phyloP scores from a whole-genome alignment of 768 basidiomycete species.

The Pulveroboletus sp. region DNA sequence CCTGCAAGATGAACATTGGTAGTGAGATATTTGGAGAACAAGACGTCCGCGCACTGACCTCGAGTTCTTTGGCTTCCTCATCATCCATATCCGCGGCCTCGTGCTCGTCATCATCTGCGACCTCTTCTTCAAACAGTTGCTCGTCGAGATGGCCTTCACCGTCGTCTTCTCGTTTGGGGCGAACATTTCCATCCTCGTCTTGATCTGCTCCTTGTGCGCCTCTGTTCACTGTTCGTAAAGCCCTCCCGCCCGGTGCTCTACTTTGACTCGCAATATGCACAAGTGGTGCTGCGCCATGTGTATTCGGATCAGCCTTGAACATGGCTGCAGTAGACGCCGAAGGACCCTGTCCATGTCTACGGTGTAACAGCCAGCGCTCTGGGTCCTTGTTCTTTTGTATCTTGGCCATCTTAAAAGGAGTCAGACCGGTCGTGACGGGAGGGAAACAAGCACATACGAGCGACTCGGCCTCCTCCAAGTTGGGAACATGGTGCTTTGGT shows the following conservation, averaged over 20 bases:
- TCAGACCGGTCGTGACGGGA: neutral
- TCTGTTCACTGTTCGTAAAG: slow-evolving; percentile 65
- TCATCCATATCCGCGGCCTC: slow-evolving; percentile 72
- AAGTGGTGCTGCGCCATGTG: slow-evolving; percentile 43
- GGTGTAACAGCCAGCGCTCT: slow-evolving; percentile 65
- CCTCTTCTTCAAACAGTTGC: slow-evolving; percentile 77
- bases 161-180: slow-evolving; percentile 59
- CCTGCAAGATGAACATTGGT: slow-evolving; percentile 40
- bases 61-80: slow-evolving; percentile 80
- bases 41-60: slow-evolving; percentile 44
- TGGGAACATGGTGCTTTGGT: slow-evolving; percentile 68
- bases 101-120: slow-evolving; percentile 86
- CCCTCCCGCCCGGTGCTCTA: slow-evolving; percentile 66
- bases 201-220: slow-evolving; percentile 61
- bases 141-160: slow-evolving; percentile 84
- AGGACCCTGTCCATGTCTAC: slow-evolving; percentile 55
- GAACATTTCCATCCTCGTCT: slow-evolving; percentile 60
- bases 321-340: slow-evolving; percentile 64
- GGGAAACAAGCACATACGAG: slow-evolving; percentile 42
- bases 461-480: slow-evolving; percentile 65
- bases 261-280: slow-evolving; percentile 53
- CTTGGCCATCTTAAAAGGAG: slow-evolving; percentile 28
- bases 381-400: slow-evolving; percentile 75
- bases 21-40: neutral
- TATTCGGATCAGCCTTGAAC: slow-evolving; percentile 65